phyloP scores from a whole-genome alignment of 306 rosid genomes.

The Dryas alaskensis region DNA sequence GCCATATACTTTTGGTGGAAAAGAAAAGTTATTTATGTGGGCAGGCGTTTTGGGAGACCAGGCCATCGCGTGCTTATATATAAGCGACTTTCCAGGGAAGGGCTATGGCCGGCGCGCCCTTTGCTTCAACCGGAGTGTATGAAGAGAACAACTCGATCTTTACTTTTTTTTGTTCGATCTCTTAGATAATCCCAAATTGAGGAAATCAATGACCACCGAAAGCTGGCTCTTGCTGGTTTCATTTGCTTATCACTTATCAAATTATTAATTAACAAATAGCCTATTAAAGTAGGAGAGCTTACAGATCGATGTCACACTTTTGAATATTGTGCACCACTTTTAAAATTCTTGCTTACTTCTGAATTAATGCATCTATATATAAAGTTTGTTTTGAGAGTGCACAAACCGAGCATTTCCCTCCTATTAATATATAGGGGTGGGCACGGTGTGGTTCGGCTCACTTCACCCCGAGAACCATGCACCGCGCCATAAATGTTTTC shows the following conservation, averaged over 20 bases:
- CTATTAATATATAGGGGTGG: too few relatives aligned
- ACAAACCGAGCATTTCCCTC: too few relatives aligned
- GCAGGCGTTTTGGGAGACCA: not conserved
- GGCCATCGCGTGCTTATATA: not conserved
- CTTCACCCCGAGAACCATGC: too few relatives aligned
- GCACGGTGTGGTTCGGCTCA: too few relatives aligned
- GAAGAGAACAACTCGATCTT: not conserved
- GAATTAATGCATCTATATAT: not conserved
- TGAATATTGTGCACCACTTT: constrained; percentile 1
- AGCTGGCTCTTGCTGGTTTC: not conserved
- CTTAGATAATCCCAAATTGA: not conserved
- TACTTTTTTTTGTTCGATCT: too few relatives aligned
- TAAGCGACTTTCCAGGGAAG: not conserved
- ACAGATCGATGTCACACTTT: not conserved
- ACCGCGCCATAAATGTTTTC: too few relatives aligned
- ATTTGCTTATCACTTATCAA: constrained; percentile 6
- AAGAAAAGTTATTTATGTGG: not conserved
- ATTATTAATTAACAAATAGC: not conserved
- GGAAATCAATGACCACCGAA: not conserved
- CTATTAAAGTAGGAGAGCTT: not conserved
- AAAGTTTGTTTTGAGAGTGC: too few relatives aligned
- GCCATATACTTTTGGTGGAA: not conserved
- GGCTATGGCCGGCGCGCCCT: not conserved
- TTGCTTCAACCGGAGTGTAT: not conserved
- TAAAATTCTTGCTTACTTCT: constrained; percentile 3